Base-by-base conservation (phyloP, 1,139 yeast genomes). In the Debaryomycetaceae sp. region DNA sequence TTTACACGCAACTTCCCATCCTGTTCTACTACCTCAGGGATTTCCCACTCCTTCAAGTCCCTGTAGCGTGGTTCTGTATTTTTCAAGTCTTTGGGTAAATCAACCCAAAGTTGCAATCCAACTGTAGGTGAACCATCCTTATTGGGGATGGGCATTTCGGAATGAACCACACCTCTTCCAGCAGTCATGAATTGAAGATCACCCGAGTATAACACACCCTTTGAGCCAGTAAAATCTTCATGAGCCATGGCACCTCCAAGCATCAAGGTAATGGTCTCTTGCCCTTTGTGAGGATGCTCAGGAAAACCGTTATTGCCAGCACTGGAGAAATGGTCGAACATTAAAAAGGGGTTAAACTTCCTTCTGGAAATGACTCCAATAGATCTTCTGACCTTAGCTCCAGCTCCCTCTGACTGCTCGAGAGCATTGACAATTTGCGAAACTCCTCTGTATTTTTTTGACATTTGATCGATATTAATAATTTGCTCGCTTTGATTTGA, bases 161-260 rank as follows among this genome's bases (percentile, higher is more conserved):
- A 80, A 58, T 89, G 96, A 36, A 87, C 89, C 39, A 89, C 81
- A 44, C 96, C 97, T 53, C 76, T 80, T 45, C 97, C 97, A 6
- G 97, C 97, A 46, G 97, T 90, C 96, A 90, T 90, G 62, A 90
- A 89, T 67, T 90, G 97, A 54, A 90, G 71, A 60, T 90, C 97
- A 42, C 97, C 97, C 22, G 90, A 83, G 47, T 81, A 78, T 45
- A 90, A 70, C 20, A 88, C 75, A 44, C 97, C 97, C 46, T 79
- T 76, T 34, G 85, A 72, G 1, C 97, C 97, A 3, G 96, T 87
- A 69, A 89, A 88, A 63, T 90, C 97, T 63, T 88, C 96, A 63
- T 90, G 97, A 27, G 95, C 93, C 65, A 90, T 72, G 47, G 81
- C 83, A 41, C 97, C 97, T 45, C 80, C 74, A 48, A 83, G 65